phyloP scores from a whole-genome alignment of 106 monocot genomes.

The Dendrobium catenatum region DNA sequence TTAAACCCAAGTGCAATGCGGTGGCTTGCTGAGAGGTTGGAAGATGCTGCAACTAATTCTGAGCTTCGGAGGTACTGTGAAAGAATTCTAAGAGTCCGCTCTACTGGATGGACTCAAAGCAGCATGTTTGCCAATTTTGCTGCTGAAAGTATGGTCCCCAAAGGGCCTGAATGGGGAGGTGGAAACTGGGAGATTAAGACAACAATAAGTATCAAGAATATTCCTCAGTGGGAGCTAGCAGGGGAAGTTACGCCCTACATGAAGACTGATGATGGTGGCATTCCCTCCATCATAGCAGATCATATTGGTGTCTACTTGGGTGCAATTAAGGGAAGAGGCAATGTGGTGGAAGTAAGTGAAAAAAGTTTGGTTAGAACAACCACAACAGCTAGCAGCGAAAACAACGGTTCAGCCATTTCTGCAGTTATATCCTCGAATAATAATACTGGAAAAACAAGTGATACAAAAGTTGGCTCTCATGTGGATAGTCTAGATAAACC shows the following conservation, averaged over 20 bases:
- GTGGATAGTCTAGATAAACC: constrained; percentile 46
- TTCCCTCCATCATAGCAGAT: constrained; percentile 73
- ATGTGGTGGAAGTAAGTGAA: constrained; percentile 85
- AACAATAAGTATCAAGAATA: constrained; percentile 57
- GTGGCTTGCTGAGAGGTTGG: constrained; percentile 77
- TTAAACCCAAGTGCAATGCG: constrained; percentile 94
- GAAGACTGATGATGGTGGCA: constrained; percentile 77
- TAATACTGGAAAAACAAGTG: no score
- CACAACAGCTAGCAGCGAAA: constrained; percentile 40
- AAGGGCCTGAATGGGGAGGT: constrained; percentile 97
- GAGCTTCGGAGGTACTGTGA: constrained; percentile 86
- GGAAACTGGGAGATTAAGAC: constrained; percentile 99
- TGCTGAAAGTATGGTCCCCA: constrained; percentile 98
- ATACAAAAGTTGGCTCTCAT: constrained; percentile 24
- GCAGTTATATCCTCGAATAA: no score
- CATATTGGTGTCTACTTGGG: constrained; percentile 95
- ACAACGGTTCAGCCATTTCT: neutral
- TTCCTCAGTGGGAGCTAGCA: constrained; percentile 96
- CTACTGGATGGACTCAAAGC: constrained; percentile 91
- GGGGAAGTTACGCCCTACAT: constrained; percentile 96
- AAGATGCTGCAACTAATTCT: constrained; percentile 61
- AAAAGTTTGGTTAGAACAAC: constrained; percentile 72
- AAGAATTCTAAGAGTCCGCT: constrained; percentile 81
- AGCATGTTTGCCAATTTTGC: constrained; percentile 88
- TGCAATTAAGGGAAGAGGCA: constrained; percentile 71